Conservation (phyloP, 768 basidiomycete genomes). For the Arthromyces matolae region DNA sequence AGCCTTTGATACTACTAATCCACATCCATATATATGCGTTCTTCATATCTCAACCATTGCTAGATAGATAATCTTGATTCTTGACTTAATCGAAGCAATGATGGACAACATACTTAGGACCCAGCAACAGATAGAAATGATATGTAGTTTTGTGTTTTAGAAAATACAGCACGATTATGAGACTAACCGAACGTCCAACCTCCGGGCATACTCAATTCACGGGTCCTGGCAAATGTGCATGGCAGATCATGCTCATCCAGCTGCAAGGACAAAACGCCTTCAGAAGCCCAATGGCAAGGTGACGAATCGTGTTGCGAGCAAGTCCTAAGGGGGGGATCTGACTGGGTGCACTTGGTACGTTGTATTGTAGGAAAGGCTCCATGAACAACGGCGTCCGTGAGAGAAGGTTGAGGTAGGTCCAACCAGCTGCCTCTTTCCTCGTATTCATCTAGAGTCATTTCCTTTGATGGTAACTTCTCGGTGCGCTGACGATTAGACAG, state of each 20-base stretch:
- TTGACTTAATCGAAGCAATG: no score
- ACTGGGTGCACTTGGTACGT: no score
- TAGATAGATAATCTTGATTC: no score
- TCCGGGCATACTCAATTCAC: constrained; percentile 38
- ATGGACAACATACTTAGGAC: no score
- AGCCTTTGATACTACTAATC: no score
- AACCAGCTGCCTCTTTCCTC: constrained; percentile 49
- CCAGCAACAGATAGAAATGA: no score
- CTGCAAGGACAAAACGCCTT: neutral
- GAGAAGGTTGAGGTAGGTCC: constrained; percentile 19
- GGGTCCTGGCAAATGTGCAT: constrained; percentile 6
- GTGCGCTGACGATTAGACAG: constrained; percentile 35
- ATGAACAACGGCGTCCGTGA: constrained; percentile 2
- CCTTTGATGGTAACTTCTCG: constrained; percentile 20
- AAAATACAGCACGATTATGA: no score
- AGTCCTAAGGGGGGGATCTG: no score
- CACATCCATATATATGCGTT: no score
- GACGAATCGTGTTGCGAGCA: neutral
- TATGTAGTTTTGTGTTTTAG: no score
- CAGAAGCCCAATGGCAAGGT: constrained; percentile 3
- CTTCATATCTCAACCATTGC: no score
- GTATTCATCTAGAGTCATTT: constrained; percentile 45
- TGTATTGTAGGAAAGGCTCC: no score
- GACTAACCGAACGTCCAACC: constrained; percentile 30
- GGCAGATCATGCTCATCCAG: neutral